phyloP scores from a whole-genome alignment of 345 rosid genomes.

The Mangifera indica region DNA sequence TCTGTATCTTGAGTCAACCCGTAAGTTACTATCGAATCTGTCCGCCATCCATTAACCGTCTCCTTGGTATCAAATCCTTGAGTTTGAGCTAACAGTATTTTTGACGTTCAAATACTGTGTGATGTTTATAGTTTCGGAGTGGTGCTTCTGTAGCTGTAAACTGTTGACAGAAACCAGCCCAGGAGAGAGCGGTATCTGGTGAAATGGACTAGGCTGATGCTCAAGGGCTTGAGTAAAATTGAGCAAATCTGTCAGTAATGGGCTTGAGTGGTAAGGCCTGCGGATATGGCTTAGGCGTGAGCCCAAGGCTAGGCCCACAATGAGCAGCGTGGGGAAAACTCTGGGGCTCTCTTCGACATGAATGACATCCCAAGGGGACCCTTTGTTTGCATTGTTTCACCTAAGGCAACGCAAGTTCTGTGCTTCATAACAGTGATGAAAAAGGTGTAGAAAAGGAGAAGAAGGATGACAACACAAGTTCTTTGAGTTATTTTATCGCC shows the following conservation, averaged over 20 bases:
- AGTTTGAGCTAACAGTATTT: too few relatives aligned
- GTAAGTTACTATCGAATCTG: too few relatives aligned
- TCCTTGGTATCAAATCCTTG: too few relatives aligned
- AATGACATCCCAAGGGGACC: constrained; percentile 49
- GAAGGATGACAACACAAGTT: constrained; percentile 20
- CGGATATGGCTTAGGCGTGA: too few relatives aligned
- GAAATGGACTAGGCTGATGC: constrained; percentile 57
- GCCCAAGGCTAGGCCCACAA: constrained; percentile 54
- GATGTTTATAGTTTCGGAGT: too few relatives aligned
- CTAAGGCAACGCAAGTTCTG: neutral
- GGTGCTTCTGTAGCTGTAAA: too few relatives aligned
- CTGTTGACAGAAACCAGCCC: constrained; percentile 44
- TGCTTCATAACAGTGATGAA: neutral
- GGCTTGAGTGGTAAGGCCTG: too few relatives aligned
- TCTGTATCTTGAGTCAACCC: too few relatives aligned
- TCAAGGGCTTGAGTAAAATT: constrained; percentile 44
- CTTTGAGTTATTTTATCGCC: too few relatives aligned
- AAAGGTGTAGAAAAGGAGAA: neutral
- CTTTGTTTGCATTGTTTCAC: constrained; percentile 42
- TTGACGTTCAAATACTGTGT: too few relatives aligned
- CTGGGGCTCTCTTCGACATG: constrained; percentile 37
- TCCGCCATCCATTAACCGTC: too few relatives aligned
- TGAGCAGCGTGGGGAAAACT: constrained; percentile 50
- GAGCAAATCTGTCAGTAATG: too few relatives aligned
- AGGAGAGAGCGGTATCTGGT: constrained; percentile 44